Conservation (phyloP, 225 moss, liverwort and hornwort species). For the Lunularia cruciata region DNA sequence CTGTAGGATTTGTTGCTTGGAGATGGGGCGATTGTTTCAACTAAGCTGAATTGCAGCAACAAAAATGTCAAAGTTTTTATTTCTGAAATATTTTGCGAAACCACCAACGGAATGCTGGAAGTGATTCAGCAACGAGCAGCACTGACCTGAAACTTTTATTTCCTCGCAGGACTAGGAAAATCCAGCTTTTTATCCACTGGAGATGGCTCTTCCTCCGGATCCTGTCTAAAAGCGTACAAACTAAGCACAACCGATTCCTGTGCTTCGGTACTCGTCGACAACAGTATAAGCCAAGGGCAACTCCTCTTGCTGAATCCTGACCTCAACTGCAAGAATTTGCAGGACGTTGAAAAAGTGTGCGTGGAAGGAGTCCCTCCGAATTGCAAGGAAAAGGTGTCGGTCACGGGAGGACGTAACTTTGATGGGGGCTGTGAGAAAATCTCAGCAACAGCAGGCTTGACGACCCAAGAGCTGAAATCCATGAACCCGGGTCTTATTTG, state of each 20-base stretch:
- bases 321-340: conserved; percentile 31
- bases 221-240: conserved; percentile 13
- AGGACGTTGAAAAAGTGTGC: conserved; percentile 12
- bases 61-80: too few species aligned
- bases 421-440: conserved; percentile 12
- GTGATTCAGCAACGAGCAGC: neutral
- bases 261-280: neutral
- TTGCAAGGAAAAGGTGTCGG: conserved; percentile 9
- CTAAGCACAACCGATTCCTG: conserved; percentile 10
- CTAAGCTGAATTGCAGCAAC: too few species aligned
- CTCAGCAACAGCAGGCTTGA: neutral
- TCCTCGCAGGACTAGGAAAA: neutral
- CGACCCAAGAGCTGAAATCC: neutral
- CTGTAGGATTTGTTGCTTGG: too few species aligned
- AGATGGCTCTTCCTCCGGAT: conserved; percentile 17
- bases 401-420: neutral
- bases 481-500: conserved; percentile 37
- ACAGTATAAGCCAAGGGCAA: conserved; percentile 20
- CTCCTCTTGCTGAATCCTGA: conserved; percentile 27
- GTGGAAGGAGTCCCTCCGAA: conserved; percentile 21
- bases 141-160: neutral
- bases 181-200: neutral
- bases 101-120: neutral
- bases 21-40: too few species aligned
- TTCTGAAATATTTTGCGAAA: too few species aligned